Evolutionary conservation across 1,284 basidiomycete species (phyloP).

Genomic region (Leccinum pachyderme): DNA sequence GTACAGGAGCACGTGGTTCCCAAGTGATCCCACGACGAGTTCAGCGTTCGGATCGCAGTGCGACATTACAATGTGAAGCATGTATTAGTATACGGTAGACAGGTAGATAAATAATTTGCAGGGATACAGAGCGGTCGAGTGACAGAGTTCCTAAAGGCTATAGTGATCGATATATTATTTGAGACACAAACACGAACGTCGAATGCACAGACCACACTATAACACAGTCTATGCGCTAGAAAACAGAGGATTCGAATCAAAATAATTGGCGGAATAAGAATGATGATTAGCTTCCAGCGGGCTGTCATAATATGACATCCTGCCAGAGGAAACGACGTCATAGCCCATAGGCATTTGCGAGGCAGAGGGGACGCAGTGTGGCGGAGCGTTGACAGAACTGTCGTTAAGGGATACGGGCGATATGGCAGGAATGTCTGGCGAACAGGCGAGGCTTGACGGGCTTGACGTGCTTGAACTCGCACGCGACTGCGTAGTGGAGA

Average conservation of each 20-base stretch:
- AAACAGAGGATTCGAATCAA: conserved; percentile 28
- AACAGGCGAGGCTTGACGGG: conserved; percentile 28
- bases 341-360: conserved; percentile 26
- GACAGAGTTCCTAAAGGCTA: conserved; percentile 12
- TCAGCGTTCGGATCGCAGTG: conserved; percentile 15
- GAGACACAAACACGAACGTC: background rate
- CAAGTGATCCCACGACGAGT: conserved; percentile 2
- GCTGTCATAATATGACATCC: conserved; percentile 30
- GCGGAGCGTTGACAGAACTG: conserved; percentile 7
- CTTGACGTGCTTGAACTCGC: conserved; percentile 32
- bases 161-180: conserved; percentile 24
- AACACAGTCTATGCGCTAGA: conserved; percentile 23
- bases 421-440: conserved; percentile 28
- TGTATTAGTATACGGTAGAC: conserved; percentile 18
- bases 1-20: conserved; percentile 1
- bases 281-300: conserved; percentile 23
- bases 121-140: conserved; percentile 24
- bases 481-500: conserved; percentile 26
- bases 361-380: conserved; percentile 23
- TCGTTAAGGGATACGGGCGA: conserved; percentile 24
- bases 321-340: conserved; percentile 24
- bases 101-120: conserved; percentile 28
- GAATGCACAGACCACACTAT: background rate
- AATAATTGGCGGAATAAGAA: conserved; percentile 21
- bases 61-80: conserved; percentile 8